Evolutionary conservation across 768 basidiomycete genomes (phyloP).

Genomic region (Hygrocybe punicea): DNA sequence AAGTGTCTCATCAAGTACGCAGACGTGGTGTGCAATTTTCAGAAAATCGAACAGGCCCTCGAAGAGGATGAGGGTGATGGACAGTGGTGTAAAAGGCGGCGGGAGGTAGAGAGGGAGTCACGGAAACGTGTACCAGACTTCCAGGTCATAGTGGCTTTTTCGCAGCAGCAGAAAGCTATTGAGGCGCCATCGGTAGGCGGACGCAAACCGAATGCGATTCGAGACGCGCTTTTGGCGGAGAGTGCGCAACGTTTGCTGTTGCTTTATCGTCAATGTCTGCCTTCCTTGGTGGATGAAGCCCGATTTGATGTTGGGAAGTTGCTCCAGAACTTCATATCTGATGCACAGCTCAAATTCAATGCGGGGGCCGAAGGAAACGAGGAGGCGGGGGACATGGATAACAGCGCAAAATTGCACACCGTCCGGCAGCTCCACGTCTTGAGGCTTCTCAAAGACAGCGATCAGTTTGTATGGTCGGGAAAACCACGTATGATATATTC

Average conservation of each 20-base stretch:
- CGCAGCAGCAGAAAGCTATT: constrained; percentile 57
- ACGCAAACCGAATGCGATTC: constrained; percentile 16
- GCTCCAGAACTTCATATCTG: constrained; percentile 43
- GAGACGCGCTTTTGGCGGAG: constrained; percentile 67
- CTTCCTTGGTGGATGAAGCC: constrained; percentile 69
- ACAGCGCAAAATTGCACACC: constrained; percentile 41
- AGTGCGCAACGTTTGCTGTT: constrained; percentile 75
- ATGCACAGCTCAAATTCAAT: constrained; percentile 5
- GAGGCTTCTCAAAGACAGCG: constrained; percentile 67
- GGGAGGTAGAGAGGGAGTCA: constrained; percentile 73
- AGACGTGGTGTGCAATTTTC: constrained; percentile 48
- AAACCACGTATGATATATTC: constrained; percentile 55
- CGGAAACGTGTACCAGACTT: constrained; percentile 81
- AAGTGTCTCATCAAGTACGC: constrained; percentile 74
- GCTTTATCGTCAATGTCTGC: constrained; percentile 79
- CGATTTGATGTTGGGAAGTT: constrained; percentile 86
- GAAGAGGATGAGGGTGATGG: constrained; percentile 63
- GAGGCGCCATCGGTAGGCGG: constrained; percentile 16
- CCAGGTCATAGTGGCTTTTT: constrained; percentile 79
- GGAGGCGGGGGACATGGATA: constrained; percentile 8
- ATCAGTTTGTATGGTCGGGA: constrained; percentile 74
- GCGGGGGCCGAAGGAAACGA: constrained; percentile 24
- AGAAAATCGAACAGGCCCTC: constrained; percentile 48
- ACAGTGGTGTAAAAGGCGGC: constrained; percentile 63
- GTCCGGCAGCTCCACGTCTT: constrained; percentile 76